Base-by-base conservation (phyloP, 139 green algal species). In the Chara braunii region DNA sequence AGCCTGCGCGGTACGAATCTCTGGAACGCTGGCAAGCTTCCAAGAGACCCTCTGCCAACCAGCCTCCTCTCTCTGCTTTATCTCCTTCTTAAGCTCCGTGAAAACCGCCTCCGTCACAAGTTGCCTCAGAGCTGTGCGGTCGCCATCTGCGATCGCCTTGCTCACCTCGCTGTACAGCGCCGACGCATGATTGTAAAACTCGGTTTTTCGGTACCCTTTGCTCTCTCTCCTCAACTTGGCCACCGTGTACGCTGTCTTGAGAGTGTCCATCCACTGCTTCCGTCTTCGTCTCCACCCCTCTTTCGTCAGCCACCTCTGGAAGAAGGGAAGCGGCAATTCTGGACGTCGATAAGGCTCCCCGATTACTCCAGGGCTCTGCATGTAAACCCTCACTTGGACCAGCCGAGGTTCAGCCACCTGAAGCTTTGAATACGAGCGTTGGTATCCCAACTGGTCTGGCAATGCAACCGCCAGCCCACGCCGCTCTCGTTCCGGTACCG, bases 291-390 rank as follows among this genome's bases (percentile, higher is more conserved):
- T 34, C 50, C 50, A 58, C 12, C 50, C 50, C 12, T 12, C 18
- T 12, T 12, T 12, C 50, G 50, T 58, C 22, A 58, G 45, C 40
- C 40, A 58, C 50, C n/a, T 58, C 14, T 58, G 14, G 14, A 58
- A 14, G 14, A 58, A 58, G 50, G 50, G 50, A 22, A 58, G 50
- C 22, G 50, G 50, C 12, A 24, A 24, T 12, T 22, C 14, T 14
- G 50, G 14, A 12, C 22, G 50, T 58, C 45, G 40, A 24, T 58
- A 58, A 12, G 50, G 50, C 18, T 58, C 50, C 14, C 50, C 50
- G n/a, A 58, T 58, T 12, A 58, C n/a, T 22, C 50, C 50, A 14
- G 50, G 50, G 50, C 50, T 58, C 45, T 58, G 50, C 50, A 58
- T 12, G n/a, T 58, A 58, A 23, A 58, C 45, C 50, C 14, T 34